phyloP scores from a whole-genome alignment of 352 stramenopile species.

The Saprolegnia diclina region DNA sequence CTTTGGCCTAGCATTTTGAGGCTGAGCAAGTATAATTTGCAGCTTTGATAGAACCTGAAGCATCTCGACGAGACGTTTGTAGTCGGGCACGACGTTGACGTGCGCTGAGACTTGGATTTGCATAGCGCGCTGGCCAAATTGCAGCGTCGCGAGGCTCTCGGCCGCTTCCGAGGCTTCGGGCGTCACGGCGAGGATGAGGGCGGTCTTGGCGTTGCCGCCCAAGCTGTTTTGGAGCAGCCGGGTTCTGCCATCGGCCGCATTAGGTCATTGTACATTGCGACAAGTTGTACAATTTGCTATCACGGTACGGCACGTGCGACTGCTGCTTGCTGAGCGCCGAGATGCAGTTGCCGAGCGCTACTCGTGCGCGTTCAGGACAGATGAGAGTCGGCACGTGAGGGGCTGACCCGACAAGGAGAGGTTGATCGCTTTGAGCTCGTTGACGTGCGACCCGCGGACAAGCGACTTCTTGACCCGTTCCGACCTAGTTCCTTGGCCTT shows the following conservation, averaged over 20 bases:
- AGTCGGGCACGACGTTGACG: constrained; percentile 60
- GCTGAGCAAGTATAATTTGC: constrained; percentile 27
- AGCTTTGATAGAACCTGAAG: constrained; percentile 31
- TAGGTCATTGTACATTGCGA: not conserved
- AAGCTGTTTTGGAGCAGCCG: constrained; percentile 61
- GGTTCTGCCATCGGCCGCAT: too few species aligned
- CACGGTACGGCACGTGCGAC: constrained; percentile 58
- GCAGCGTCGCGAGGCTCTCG: constrained; percentile 60
- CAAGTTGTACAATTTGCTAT: constrained; percentile 48
- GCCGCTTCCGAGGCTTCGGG: constrained; percentile 39
- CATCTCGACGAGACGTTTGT: constrained; percentile 58
- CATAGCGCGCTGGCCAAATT: constrained; percentile 73
- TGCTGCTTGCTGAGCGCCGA: constrained; percentile 53
- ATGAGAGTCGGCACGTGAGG: not conserved
- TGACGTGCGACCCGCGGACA: constrained; percentile 53
- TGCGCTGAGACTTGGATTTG: constrained; percentile 55
- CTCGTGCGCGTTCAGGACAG: not conserved
- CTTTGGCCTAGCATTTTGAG: constrained; percentile 27
- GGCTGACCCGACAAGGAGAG: constrained; percentile 43
- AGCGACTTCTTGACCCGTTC: constrained; percentile 65
- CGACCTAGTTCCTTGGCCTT: constrained; percentile 32
- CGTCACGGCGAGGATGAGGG: constrained; percentile 57
- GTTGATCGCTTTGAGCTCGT: constrained; percentile 69
- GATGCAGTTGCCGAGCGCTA: constrained; percentile 67
- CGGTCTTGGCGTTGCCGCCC: constrained; percentile 66